Evolutionary conservation across 495 filamentous ascomycete genomes (phyloP).

Genomic region (Aspergillus sclerotiicarbonarius): DNA sequence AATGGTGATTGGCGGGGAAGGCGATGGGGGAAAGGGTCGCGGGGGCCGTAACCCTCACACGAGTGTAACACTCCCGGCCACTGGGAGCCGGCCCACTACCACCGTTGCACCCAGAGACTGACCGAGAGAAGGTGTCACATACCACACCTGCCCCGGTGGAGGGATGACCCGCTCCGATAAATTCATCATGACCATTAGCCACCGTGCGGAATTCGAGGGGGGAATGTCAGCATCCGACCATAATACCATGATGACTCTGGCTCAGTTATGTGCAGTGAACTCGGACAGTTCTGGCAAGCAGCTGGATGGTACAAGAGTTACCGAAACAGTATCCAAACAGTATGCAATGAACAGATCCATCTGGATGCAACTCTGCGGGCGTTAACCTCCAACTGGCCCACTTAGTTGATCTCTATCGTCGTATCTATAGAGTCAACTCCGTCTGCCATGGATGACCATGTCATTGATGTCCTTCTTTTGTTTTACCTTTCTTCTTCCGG

Average conservation of each 20-base stretch:
- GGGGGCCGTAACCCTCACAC: background rate
- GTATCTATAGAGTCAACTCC: background rate
- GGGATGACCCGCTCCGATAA: too few species aligned
- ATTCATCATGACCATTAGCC: too few species aligned
- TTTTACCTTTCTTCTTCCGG: background rate
- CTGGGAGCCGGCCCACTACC: slow-evolving; percentile 33
- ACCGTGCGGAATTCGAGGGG: background rate
- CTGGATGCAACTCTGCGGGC: background rate
- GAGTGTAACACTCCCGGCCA: slow-evolving; percentile 37
- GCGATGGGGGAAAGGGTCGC: background rate
- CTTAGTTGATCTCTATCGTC: background rate
- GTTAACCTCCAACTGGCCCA: background rate
- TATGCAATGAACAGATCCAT: too few species aligned
- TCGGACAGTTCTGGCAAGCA: background rate
- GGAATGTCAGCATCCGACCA: background rate
- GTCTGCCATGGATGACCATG: background rate
- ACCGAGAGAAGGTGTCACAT: slow-evolving; percentile 34
- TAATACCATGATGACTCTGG: too few species aligned
- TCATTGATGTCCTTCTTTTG: background rate
- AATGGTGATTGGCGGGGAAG: slow-evolving; percentile 1
- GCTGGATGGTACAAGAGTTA: background rate
- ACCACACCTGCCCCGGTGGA: slow-evolving; percentile 11
- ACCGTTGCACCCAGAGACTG: slow-evolving; percentile 48
- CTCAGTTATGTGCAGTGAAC: too few species aligned
- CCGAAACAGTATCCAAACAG: background rate